Conservation (phyloP, 2,329 filamentous ascomycete genomes). For the Pseudogymnoascus sp. region DNA sequence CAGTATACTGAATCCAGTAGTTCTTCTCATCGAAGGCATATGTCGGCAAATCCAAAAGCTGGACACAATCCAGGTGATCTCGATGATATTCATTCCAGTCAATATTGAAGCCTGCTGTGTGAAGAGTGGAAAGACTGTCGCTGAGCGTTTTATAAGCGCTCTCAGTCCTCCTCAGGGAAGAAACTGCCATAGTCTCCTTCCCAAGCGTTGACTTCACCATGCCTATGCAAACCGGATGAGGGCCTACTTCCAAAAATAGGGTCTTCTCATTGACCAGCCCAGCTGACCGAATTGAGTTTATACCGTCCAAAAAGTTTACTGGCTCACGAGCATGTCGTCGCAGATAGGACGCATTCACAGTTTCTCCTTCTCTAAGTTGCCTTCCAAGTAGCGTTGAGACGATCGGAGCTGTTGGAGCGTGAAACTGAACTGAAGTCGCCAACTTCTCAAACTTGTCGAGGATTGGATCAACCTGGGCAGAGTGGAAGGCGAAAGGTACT, state of each 20-base stretch:
- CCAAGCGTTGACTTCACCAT: conserved; percentile 63
- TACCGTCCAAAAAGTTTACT: conserved; percentile 61
- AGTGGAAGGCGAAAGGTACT: conserved; percentile 63
- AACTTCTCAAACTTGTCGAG: conserved; percentile 52
- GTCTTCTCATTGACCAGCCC: conserved; percentile 59
- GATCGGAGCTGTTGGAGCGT: conserved; percentile 51
- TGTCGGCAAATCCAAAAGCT: conserved; percentile 58
- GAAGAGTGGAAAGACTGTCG: conserved; percentile 51
- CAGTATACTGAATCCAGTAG: conserved; percentile 59
- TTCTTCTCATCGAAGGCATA: conserved; percentile 67
- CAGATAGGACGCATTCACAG: conserved; percentile 57
- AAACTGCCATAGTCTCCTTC: conserved; percentile 46
- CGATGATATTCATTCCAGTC: conserved; percentile 67
- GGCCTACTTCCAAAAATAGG: conserved; percentile 68
- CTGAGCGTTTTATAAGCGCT: conserved; percentile 59
- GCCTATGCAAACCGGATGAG: conserved; percentile 61
- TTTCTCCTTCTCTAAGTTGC: conserved; percentile 50
- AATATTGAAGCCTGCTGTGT: conserved; percentile 55
- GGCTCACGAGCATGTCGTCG: conserved; percentile 59
- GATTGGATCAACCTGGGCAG: conserved; percentile 58
- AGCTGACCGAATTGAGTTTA: conserved; percentile 53
- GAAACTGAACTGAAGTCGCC: conserved; percentile 49
- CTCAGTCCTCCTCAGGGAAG: conserved; percentile 58
- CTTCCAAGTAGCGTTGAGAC: conserved; percentile 62
- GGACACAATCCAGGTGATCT: conserved; percentile 51